phyloP scores from a whole-genome alignment of 352 stramenopile species.

The Pythium pyrilobum region DNA sequence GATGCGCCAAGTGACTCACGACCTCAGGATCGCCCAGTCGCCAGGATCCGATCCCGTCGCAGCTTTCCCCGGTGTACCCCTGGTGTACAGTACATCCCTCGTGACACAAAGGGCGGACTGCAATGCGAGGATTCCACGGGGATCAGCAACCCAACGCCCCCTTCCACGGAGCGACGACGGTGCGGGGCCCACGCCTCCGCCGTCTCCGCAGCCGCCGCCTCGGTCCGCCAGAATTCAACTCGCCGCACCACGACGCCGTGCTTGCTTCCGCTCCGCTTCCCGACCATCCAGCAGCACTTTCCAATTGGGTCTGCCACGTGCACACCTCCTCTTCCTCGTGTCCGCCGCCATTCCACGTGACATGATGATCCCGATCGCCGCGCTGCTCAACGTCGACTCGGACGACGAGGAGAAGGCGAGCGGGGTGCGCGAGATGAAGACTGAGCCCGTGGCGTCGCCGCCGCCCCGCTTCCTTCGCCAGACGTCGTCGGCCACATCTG shows the following conservation, averaged over 20 bases:
- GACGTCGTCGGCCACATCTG: slow-evolving; percentile 2
- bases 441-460: not conserved
- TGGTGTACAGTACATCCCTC: not conserved
- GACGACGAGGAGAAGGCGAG: slow-evolving; percentile 11
- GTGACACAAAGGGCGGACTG: slow-evolving; percentile 7
- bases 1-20: not conserved
- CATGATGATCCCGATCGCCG: slow-evolving; percentile 17
- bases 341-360: not conserved
- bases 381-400: slow-evolving; percentile 14
- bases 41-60: not conserved
- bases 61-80: no score
- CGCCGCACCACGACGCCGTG: not conserved
- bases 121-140: slow-evolving; percentile 3
- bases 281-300: slow-evolving; percentile 1
- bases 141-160: slow-evolving; percentile 10
- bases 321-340: no score
- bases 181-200: not conserved
- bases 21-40: not conserved
- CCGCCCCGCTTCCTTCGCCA: slow-evolving; percentile 4
- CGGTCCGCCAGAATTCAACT: no score
- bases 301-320: slow-evolving; percentile 1
- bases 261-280: not conserved
- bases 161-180: not conserved
- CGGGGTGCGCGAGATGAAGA: slow-evolving; percentile 5
- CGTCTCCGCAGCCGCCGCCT: not conserved